Evolutionary conservation across 164 flowering plant genomes (phyloP).

Genomic region (Magnolia officinalis): DNA sequence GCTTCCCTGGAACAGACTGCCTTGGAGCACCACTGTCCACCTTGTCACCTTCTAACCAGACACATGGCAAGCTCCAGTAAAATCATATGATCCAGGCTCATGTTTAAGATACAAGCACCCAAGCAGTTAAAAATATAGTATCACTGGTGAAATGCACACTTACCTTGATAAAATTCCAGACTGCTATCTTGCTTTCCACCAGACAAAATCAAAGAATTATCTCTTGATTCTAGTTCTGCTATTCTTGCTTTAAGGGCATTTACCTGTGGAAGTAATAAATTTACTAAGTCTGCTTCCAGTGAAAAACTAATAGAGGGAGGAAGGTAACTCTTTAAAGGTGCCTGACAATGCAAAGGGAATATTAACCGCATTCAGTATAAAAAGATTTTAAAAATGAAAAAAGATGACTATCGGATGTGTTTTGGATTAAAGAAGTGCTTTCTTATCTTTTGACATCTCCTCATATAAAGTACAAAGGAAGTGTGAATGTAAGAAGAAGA

Average conservation of each 20-base stretch:
- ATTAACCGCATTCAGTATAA: too few species aligned
- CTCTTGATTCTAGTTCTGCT: slow-evolving; percentile 43
- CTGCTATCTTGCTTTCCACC: slow-evolving; percentile 18
- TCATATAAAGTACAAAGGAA: too few species aligned
- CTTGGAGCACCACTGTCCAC: slow-evolving; percentile 11
- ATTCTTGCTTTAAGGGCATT: slow-evolving; percentile 55
- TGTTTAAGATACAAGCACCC: slow-evolving; percentile 7
- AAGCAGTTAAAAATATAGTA: background rate
- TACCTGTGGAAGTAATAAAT: slow-evolving; percentile 39
- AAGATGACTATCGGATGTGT: too few species aligned
- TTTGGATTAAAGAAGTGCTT: too few species aligned
- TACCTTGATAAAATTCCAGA: slow-evolving; percentile 24
- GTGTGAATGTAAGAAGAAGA: too few species aligned
- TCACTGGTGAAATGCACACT: slow-evolving; percentile 4
- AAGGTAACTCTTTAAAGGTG: too few species aligned
- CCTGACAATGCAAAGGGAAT: too few species aligned
- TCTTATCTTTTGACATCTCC: too few species aligned
- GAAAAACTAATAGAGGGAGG: too few species aligned
- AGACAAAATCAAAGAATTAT: background rate
- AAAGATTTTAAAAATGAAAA: too few species aligned
- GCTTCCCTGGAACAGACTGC: slow-evolving; percentile 20
- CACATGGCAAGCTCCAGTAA: background rate
- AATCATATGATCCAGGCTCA: background rate
- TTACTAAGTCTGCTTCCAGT: background rate
- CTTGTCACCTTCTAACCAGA: slow-evolving; percentile 28